Conservation (phyloP, 2,329 filamentous ascomycete genomes). For the Colletotrichum destructivum region DNA sequence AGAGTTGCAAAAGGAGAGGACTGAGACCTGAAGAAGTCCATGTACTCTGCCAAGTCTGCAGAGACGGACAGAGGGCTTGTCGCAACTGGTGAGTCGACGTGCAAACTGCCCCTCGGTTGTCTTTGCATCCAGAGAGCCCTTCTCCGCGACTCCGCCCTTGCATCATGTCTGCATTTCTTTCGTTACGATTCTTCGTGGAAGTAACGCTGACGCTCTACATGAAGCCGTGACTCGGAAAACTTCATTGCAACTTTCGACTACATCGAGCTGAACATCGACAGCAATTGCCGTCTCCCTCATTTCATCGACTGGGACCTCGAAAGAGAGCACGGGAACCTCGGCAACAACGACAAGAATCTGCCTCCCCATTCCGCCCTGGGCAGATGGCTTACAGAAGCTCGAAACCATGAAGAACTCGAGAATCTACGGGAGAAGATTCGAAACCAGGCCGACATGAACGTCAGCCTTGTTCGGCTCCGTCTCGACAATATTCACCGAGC, state of each 20-base stretch:
- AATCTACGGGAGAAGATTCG: neutral
- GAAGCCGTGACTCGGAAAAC: neutral
- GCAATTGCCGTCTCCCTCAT: neutral
- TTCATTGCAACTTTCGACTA: conserved; percentile 9
- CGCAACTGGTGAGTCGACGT: neutral
- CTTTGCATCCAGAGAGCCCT: neutral
- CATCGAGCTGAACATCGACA: neutral
- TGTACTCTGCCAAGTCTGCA: neutral
- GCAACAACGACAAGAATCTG: neutral
- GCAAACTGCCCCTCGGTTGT: neutral
- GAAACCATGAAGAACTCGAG: neutral
- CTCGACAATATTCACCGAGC: neutral
- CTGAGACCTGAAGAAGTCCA: neutral
- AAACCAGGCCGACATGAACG: neutral
- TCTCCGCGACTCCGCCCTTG: neutral
- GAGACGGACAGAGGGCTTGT: neutral
- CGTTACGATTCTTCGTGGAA: neutral
- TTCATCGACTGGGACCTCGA: conserved; percentile 13
- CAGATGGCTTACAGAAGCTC: neutral
- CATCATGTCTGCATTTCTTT: too few species aligned
- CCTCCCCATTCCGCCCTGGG: conserved; percentile 2
- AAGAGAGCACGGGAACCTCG: conserved; percentile 11
- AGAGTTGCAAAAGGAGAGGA: neutral
- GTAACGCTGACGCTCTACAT: neutral
- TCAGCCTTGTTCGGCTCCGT: conserved; percentile 13